These are phyloP conservation scores for Crithidia thermophila DNA, from an alignment of 208 protist genomes.

Conservation along the genomic window DNA sequence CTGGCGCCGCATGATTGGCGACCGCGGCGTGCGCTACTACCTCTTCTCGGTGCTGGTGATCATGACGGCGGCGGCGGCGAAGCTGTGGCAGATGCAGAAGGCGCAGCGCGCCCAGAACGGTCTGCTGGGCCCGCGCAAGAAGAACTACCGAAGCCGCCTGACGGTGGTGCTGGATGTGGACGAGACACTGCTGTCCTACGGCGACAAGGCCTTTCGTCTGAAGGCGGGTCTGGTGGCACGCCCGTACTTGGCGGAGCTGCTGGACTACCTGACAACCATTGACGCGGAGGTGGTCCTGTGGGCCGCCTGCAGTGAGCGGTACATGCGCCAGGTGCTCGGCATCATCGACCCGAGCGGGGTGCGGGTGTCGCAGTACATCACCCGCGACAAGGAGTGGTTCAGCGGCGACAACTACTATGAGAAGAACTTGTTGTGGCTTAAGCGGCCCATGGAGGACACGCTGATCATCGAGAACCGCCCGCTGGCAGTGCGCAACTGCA, in stretches of 20 bases:
- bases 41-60: slow-evolving; percentile 70
- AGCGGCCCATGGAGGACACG: slow-evolving; percentile 77
- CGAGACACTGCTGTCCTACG: slow-evolving; percentile 90
- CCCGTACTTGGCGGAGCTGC: slow-evolving; percentile 84
- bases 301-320: slow-evolving; percentile 84
- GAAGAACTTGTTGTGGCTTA: slow-evolving; percentile 88
- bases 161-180: slow-evolving; percentile 91
- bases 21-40: slow-evolving; percentile 83
- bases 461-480: slow-evolving; percentile 88
- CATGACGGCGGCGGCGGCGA: slow-evolving; percentile 41
- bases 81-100: slow-evolving; percentile 72
- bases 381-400: slow-evolving; percentile 74
- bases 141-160: slow-evolving; percentile 76
- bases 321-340: slow-evolving; percentile 85
- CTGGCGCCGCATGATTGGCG: slow-evolving; percentile 63
- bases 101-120: slow-evolving; percentile 46
- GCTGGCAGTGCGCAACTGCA: slow-evolving; percentile 84
- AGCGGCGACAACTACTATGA: slow-evolving; percentile 88
- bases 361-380: slow-evolving; percentile 81
- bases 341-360: slow-evolving; percentile 84
- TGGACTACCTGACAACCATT: slow-evolving; percentile 86
- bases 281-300: slow-evolving; percentile 92
- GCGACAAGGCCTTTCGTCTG: slow-evolving; percentile 90
- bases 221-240: slow-evolving; percentile 80
- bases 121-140: slow-evolving; percentile 83